Conservation (phyloP, 768 basidiomycete genomes). For the Phlebiopsis gigantea region DNA sequence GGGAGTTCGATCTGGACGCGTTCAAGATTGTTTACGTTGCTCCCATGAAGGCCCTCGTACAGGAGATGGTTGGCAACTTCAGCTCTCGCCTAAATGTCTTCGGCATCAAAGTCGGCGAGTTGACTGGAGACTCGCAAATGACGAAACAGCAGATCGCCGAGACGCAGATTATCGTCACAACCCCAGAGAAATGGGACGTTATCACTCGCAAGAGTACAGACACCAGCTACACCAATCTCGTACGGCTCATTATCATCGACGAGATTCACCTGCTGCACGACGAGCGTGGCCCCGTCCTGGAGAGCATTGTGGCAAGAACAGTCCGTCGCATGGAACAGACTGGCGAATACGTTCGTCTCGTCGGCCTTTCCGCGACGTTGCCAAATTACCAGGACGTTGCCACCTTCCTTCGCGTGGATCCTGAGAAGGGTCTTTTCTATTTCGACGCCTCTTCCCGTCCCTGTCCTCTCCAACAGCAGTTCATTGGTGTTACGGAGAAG, state of each 20-base stretch:
- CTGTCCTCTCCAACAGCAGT: constrained; percentile 93
- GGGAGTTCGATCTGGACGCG: constrained; percentile 74
- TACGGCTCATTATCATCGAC: constrained; percentile 94
- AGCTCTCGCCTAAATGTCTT: constrained; percentile 60
- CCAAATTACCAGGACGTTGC: constrained; percentile 99
- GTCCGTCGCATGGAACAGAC: constrained; percentile 95
- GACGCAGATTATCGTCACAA: constrained; percentile 97
- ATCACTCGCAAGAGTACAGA: constrained; percentile 98
- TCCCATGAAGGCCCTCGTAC: constrained; percentile 98
- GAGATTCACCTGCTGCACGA: constrained; percentile 98
- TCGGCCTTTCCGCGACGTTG: constrained; percentile 95
- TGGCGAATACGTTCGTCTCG: constrained; percentile 84
- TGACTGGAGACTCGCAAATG: constrained; percentile 97
- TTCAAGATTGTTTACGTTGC: constrained; percentile 99
- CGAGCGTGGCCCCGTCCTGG: constrained; percentile 95
- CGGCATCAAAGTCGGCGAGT: constrained; percentile 86
- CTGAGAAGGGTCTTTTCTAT: constrained; percentile 89
- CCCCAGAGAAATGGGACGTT: constrained; percentile 99
- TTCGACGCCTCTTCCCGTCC: constrained; percentile 94
- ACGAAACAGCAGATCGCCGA: constrained; percentile 96
- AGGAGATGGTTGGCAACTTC: constrained; percentile 98
- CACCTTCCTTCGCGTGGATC: constrained; percentile 92
- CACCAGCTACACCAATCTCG: constrained; percentile 94
- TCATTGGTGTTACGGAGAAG: constrained; percentile 97
- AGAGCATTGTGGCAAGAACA: constrained; percentile 84